phyloP scores from a whole-genome alignment of 2,329 filamentous ascomycete genomes.

The Talaromyces islandicus region DNA sequence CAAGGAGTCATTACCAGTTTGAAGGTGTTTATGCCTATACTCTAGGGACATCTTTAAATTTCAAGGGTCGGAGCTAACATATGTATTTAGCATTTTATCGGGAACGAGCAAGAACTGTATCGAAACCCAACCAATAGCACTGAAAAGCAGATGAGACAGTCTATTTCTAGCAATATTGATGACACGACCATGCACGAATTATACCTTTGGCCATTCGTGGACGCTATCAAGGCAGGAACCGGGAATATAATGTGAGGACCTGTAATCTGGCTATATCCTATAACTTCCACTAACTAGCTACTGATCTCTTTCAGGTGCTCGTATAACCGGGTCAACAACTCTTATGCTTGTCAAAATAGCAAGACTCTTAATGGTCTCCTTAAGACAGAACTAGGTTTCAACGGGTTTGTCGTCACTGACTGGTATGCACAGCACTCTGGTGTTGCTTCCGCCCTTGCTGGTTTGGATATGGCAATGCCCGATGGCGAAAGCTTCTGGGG shows the following conservation, averaged over 20 bases:
- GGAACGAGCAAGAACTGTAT: constrained; percentile 66
- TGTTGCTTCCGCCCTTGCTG: constrained; percentile 31
- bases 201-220: constrained; percentile 59
- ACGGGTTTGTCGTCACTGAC: constrained; percentile 42
- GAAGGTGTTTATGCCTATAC: background rate
- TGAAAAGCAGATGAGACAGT: constrained; percentile 26
- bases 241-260: constrained; percentile 53
- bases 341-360: constrained; percentile 45
- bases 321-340: constrained; percentile 43
- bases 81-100: constrained; percentile 43
- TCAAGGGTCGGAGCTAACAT: background rate
- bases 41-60: too few relatives aligned
- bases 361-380: constrained; percentile 42
- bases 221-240: constrained; percentile 51
- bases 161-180: constrained; percentile 55
- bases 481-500: constrained; percentile 37
- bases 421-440: constrained; percentile 39
- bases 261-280: background rate
- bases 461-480: constrained; percentile 32
- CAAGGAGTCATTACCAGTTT: constrained; percentile 40
- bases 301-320: background rate
- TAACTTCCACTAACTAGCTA: background rate
- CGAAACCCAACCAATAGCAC: constrained; percentile 45
- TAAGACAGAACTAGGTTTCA: constrained; percentile 48
- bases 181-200: constrained; percentile 58